phyloP scores from a whole-genome alignment of 345 rosid genomes.

The Camelina neglecta region DNA sequence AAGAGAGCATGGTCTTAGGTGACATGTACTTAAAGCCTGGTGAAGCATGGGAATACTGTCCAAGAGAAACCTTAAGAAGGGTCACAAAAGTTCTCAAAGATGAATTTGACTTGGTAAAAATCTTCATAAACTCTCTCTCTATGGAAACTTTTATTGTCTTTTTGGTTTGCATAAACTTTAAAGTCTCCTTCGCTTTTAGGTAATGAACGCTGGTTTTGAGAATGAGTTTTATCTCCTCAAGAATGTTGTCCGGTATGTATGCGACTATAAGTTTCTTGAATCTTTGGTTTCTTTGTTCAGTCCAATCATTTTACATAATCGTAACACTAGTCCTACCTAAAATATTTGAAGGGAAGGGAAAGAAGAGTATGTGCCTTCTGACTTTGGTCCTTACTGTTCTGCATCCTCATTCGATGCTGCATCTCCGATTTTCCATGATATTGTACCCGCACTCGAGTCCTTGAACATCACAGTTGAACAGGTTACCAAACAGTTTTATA shows the following conservation, averaged over 20 bases:
- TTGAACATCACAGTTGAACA: slow-evolving; percentile 81
- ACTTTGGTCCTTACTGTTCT: slow-evolving; percentile 79
- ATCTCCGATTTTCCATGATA: slow-evolving; percentile 68
- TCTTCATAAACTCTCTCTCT: background rate
- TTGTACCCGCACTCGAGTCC: slow-evolving; percentile 64
- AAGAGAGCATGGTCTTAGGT: slow-evolving; percentile 93
- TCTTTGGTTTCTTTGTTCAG: background rate
- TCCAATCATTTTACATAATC: background rate
- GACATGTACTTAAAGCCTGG: slow-evolving; percentile 89
- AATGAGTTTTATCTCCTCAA: slow-evolving; percentile 88
- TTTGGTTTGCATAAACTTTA: slow-evolving; percentile 20
- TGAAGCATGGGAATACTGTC: slow-evolving; percentile 95
- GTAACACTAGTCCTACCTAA: background rate
- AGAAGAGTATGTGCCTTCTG: slow-evolving; percentile 85
- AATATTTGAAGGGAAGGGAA: slow-evolving; percentile 63
- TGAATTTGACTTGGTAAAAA: slow-evolving; percentile 81
- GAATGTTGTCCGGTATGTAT: slow-evolving; percentile 62
- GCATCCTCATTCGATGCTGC: slow-evolving; percentile 69
- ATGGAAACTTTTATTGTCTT: background rate
- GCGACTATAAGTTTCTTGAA: slow-evolving; percentile 12
- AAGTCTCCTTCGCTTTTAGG: slow-evolving; percentile 47
- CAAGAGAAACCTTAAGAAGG: slow-evolving; percentile 82
- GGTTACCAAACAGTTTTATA: slow-evolving; percentile 44
- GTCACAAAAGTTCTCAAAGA: slow-evolving; percentile 71
- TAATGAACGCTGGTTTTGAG: slow-evolving; percentile 97